A percentile compares a stretch with the other conserved stretches of the same genome.
Evolutionary conservation across 495 filamentous ascomycete genomes (phyloP).

Genomic region (Neurospora pannonica): DNA sequence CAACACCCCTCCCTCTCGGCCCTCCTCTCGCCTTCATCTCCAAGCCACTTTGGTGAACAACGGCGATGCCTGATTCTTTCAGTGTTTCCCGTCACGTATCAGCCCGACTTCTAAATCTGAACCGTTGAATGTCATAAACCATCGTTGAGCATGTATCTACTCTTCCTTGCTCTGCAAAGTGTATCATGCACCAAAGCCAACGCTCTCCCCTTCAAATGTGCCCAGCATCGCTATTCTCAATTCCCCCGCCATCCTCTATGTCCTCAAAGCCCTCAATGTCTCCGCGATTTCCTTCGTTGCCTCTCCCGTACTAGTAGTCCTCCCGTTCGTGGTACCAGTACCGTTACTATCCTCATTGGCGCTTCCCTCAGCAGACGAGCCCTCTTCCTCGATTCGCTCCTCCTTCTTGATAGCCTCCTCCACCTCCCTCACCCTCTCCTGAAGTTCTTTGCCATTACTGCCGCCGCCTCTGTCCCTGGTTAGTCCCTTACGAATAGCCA

Average conservation of each 20-base stretch:
- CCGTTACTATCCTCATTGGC: neutral
- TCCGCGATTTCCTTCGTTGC: neutral
- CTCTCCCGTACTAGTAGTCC: neutral
- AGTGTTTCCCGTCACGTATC: neutral
- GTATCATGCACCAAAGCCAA: neutral
- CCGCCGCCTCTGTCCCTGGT: conserved; percentile 19
- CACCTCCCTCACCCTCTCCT: conserved; percentile 5
- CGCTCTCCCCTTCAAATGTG: neutral
- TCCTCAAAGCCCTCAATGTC: neutral
- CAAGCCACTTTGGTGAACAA: neutral
- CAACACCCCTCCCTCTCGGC: neutral
- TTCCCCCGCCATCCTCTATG: neutral
- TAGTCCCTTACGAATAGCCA: conserved; percentile 56
- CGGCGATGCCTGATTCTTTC: neutral
- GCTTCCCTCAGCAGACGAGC: neutral
- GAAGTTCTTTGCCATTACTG: neutral
- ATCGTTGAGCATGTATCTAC: neutral
- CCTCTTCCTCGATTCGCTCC: neutral
- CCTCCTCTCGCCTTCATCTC: no score
- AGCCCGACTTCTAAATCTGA: neutral
- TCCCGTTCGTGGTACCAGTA: neutral
- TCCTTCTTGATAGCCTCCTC: neutral
- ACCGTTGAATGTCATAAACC: neutral
- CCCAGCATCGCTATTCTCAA: neutral
- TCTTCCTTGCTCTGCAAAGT: neutral